These are phyloP conservation scores for Ophiostoma triangulosporum DNA, from an alignment of 2,329 filamentous ascomycete species.

Conservation along the genomic window DNA sequence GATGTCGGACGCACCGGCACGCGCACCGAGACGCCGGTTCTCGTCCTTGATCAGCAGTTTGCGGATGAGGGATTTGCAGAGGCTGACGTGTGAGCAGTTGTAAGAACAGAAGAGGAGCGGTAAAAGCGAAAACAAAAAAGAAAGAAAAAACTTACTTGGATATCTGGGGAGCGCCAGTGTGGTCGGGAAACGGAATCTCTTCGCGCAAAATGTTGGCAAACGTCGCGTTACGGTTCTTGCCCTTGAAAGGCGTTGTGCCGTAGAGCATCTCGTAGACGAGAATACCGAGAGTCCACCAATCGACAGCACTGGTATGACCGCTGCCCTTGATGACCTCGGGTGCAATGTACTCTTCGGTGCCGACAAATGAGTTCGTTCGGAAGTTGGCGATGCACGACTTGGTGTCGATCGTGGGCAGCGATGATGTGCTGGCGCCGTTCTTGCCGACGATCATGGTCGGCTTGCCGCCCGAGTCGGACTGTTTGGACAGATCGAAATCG, in stretches of 20 bases:
- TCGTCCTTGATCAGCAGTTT: slow-evolving; percentile 98
- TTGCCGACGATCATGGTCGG: slow-evolving; percentile 95
- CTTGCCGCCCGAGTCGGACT: slow-evolving; percentile 88
- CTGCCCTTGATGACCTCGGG: slow-evolving; percentile 98
- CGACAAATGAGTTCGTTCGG: slow-evolving; percentile 95
- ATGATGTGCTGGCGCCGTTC: slow-evolving; percentile 73
- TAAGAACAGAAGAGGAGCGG: not conserved
- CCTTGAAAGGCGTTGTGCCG: slow-evolving; percentile 97
- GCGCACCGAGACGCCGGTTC: slow-evolving; percentile 79
- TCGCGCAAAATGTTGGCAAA: slow-evolving; percentile 95
- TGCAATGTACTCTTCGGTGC: slow-evolving; percentile 97
- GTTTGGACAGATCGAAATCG: slow-evolving; percentile 96
- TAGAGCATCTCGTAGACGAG: slow-evolving; percentile 98
- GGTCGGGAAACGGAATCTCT: slow-evolving; percentile 91
- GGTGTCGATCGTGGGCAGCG: slow-evolving; percentile 92
- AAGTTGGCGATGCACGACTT: slow-evolving; percentile 98
- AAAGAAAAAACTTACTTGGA: slow-evolving; percentile 59
- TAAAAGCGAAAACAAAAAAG: not conserved
- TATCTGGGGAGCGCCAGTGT: slow-evolving; percentile 67
- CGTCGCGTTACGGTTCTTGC: slow-evolving; percentile 95
- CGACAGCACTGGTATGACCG: slow-evolving; percentile 93
- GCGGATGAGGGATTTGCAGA: slow-evolving; percentile 92
- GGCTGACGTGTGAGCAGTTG: slow-evolving; percentile 34
- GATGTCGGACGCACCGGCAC: slow-evolving; percentile 91
- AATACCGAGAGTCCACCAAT: slow-evolving; percentile 98